Conservation (phyloP, 305 asterid species). For the Solanum aculeatissimum region DNA sequence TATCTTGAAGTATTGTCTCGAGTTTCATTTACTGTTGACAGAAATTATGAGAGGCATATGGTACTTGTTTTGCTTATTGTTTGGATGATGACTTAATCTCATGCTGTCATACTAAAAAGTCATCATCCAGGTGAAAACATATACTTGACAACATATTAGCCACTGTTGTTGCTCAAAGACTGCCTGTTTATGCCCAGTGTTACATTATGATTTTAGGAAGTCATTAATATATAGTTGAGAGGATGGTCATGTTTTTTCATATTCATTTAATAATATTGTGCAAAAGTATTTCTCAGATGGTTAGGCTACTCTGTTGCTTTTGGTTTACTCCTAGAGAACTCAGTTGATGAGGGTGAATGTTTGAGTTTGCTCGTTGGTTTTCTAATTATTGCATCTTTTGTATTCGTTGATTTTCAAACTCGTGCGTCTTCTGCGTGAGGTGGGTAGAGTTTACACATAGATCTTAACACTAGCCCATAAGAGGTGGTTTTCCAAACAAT, state of each 20-base stretch:
- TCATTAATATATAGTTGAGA: neutral
- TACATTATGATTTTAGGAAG: neutral
- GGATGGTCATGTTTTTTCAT: neutral
- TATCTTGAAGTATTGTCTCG: neutral
- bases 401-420: neutral
- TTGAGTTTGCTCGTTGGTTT: neutral
- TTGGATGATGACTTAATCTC: neutral
- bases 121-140: neutral
- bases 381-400: neutral
- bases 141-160: neutral
- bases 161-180: neutral
- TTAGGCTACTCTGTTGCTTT: neutral
- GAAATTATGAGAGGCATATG: neutral
- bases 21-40: neutral
- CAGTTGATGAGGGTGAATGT: neutral
- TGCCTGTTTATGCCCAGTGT: neutral
- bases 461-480: too few relatives aligned
- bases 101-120: neutral
- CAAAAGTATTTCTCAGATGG: neutral
- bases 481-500: too few relatives aligned
- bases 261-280: neutral
- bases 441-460: too few relatives aligned
- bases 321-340: neutral
- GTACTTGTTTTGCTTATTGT: neutral
- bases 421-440: neutral